A percentile compares a stretch with the other conserved stretches of the same genome.
Evolutionary conservation across 805 yeast genomes (phyloP).

Genomic region (Schizosaccharomyces japonicus): DNA sequence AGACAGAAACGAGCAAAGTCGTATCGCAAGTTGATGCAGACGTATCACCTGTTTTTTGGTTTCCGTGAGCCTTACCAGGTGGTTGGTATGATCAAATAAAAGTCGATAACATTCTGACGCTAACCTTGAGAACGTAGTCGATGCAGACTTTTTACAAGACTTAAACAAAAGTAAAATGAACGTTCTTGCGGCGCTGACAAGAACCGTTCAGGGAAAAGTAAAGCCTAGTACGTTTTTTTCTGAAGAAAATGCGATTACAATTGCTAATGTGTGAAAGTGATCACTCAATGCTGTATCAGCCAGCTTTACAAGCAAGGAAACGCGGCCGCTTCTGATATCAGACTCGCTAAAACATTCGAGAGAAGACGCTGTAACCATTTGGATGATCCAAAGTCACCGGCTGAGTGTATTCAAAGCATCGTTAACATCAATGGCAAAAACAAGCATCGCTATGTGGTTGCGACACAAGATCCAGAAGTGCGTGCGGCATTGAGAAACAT

Average conservation of each 20-base stretch:
- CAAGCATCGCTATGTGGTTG: conserved; percentile 77
- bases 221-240: conserved; percentile 28
- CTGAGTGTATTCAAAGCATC: conserved; percentile 52
- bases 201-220: conserved; percentile 64
- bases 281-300: conserved; percentile 88
- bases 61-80: conserved; percentile 89
- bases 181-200: conserved; percentile 50
- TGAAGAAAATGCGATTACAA: not conserved
- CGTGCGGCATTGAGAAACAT: conserved; percentile 45
- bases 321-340: conserved; percentile 49
- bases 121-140: conserved; percentile 26
- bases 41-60: conserved; percentile 62
- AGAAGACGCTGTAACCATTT: conserved; percentile 82
- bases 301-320: conserved; percentile 30
- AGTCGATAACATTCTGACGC: not conserved
- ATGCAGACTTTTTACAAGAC: conserved; percentile 48
- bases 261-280: conserved; percentile 22
- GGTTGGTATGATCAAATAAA: conserved; percentile 16
- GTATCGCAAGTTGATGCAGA: conserved; percentile 77
- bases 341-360: conserved; percentile 59
- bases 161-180: conserved; percentile 49
- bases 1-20: conserved; percentile 90
- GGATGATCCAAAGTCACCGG: conserved; percentile 31
- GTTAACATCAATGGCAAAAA: conserved; percentile 51
- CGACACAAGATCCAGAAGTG: conserved; percentile 51